Evolutionary conservation across 495 filamentous ascomycete species (phyloP), one percentile per base, ranked within the genome.

Genomic region (Lophiostoma macrostomum): DNA sequence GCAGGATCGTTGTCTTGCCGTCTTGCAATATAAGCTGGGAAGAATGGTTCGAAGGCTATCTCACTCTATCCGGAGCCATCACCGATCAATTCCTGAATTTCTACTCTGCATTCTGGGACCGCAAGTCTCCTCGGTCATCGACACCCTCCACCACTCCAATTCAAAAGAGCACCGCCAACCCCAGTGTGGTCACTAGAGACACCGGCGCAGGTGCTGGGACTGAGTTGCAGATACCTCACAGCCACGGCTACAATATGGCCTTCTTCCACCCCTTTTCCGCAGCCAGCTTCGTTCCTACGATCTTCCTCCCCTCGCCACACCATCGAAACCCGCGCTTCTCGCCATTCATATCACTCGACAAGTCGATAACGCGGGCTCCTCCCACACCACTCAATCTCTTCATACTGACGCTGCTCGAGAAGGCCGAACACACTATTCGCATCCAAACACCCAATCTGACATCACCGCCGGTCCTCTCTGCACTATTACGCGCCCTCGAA

Each of bases 21-120:
- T 85, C 82, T 58, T 84, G 81, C 60, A 90, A 90, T 64, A 77
- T 90, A 1, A 87, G 83, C 60, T 87, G 81, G 81, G 86, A 88
- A 64, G 55, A 74, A 12, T 90, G 86, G 86, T 75, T 88, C 23
- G 86, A 89, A 66, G 82, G 82, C 1, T 85, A 80, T 46, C 67
- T 86, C 6, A 74, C 79, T 35, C 58, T 88, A 19, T 71, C 67
- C 4, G 86, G 86, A 1, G 70, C 72, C 0, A 71, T 80, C 0
- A 76, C 83, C 4, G 39, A 41, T 12, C 62, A 72, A n/a, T 73
- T 88, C 13, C 32, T 84, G 19, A 56, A 69, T 3, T 88, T 87
- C 56, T 87, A 82, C 70, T 49, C 60, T 24, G 37, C 67, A 7
- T 73, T 85, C 54, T 79, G 87, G 86, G 37, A 50, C 0, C 37